phyloP scores from a whole-genome alignment of 495 filamentous ascomycete genomes.

The Podospora pseudocomata region DNA sequence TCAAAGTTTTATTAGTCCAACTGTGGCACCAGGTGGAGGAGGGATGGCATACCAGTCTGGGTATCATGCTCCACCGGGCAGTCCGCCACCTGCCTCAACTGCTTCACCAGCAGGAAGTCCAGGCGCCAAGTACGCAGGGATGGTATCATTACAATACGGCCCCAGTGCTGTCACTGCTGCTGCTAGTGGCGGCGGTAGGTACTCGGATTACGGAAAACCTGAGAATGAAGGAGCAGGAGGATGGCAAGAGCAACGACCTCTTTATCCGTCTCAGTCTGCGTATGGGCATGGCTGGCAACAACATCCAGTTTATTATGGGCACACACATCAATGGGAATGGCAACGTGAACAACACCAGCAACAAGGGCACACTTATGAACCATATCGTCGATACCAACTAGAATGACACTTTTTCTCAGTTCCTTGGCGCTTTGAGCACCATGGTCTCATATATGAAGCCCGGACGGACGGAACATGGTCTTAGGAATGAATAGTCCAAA shows the following conservation, averaged over 20 bases:
- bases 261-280: neutral
- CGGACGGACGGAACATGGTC: too few relatives aligned
- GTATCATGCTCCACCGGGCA: slow-evolving; percentile 8
- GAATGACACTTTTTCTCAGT: neutral
- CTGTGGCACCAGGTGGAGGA: neutral
- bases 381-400: neutral
- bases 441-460: too few relatives aligned
- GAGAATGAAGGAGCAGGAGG: neutral
- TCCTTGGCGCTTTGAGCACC: too few relatives aligned
- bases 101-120: neutral
- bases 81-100: slow-evolving; percentile 6
- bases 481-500: too few relatives aligned
- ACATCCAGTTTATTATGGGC: neutral
- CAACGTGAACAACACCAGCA: neutral
- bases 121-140: neutral
- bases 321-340: neutral
- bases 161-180: neutral
- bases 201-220: neutral
- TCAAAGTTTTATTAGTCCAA: neutral
- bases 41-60: slow-evolving; percentile 10
- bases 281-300: neutral
- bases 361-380: neutral
- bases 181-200: neutral
- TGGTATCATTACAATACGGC: slow-evolving; percentile 9
- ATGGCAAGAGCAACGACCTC: neutral